A percentile compares a stretch with the other conserved stretches of the same genome.
Evolutionary conservation across 2,329 filamentous ascomycete genomes (phyloP).

Genomic region (Fusarium subtropicale): DNA sequence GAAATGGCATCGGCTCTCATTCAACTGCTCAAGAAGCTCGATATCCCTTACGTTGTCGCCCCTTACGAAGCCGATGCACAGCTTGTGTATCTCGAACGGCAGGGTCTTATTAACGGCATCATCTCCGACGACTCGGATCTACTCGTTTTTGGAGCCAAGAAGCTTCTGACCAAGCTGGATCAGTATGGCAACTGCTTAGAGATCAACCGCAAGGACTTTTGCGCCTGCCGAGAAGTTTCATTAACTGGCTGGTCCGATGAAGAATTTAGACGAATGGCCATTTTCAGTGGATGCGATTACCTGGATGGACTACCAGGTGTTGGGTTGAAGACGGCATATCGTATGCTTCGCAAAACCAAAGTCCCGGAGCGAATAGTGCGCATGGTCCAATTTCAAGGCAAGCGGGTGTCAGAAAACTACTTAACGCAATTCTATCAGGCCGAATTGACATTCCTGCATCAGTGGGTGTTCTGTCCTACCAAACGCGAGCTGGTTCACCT

Average conservation of each 20-base stretch:
- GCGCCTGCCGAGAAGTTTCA: conserved; percentile 86
- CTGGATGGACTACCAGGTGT: conserved; percentile 85
- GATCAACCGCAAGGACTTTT: conserved; percentile 89
- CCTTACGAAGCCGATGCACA: conserved; percentile 99
- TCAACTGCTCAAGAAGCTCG: conserved; percentile 84
- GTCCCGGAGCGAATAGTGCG: conserved; percentile 84
- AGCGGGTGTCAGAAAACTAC: conserved; percentile 85
- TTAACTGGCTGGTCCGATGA: conserved; percentile 91
- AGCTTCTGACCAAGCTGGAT: conserved; percentile 92
- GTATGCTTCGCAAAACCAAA: conserved; percentile 90
- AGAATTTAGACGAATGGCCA: conserved; percentile 95
- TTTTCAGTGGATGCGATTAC: conserved; percentile 96
- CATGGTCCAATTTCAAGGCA: conserved; percentile 89
- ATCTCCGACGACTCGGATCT: conserved; percentile 97
- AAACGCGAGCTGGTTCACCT: conserved; percentile 79
- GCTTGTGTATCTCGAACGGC: conserved; percentile 89
- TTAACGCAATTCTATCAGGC: conserved; percentile 84
- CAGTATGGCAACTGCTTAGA: conserved; percentile 94
- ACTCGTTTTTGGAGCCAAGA: conserved; percentile 92
- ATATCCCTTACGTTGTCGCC: conserved; percentile 89
- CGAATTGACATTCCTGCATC: conserved; percentile 92
- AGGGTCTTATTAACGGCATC: conserved; percentile 86
- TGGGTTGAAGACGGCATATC: conserved; percentile 93
- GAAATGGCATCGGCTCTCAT: conserved; percentile 95
- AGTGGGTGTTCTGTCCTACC: conserved; percentile 90